Base-by-base conservation (phyloP, 2,329 filamentous ascomycete genomes). In the Acrocalymma vagum region DNA sequence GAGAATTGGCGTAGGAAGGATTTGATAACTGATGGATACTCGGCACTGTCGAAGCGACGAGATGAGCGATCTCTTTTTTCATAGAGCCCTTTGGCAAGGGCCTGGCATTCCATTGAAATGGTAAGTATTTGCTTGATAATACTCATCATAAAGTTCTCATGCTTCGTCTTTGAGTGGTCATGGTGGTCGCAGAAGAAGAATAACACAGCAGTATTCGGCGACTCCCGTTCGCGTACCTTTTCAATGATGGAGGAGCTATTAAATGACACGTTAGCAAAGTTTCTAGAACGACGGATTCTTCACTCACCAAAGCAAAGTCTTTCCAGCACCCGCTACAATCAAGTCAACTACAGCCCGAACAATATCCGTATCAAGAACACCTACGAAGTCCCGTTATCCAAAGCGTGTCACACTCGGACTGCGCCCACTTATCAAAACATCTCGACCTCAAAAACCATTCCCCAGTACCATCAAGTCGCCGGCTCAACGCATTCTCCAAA, bases 121-220 rank as follows among this genome's bases (percentile, higher is more conserved):
- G 38, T 29, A 10, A 38, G 16, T n/a, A 44, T 27, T 25, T 44
- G 41, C 24, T 38, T 32, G 5, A 25, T 39, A 13, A 39, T 22
- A 15, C 18, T 44, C 15, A 29, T 34, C 5, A 38, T 23, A 23
- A 44, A 34, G 24, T 22, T 24, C 13, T 39, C 22, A 6, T 33
- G 20, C 6, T 27, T 33, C 18, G 9, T 27, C 18, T 44, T 44
- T 14, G 29, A 29, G 4, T 4, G 7, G 26, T 38, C 34, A 11
- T 35, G 41, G 18, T 39, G 41, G 16, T 44, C 41, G 20, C 41
- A 39, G 29, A 44, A 44, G 41, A 44, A 44, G 25, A 33, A 38
- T 13, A 39, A 29, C 6, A 39, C 17, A 5, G 35, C 34, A 5
- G 28, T 29, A 4, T 3, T 25, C 5, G 34, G 21, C 11, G 30